Conservation (phyloP, 179 eudicot species). For the Nepenthes alata region DNA sequence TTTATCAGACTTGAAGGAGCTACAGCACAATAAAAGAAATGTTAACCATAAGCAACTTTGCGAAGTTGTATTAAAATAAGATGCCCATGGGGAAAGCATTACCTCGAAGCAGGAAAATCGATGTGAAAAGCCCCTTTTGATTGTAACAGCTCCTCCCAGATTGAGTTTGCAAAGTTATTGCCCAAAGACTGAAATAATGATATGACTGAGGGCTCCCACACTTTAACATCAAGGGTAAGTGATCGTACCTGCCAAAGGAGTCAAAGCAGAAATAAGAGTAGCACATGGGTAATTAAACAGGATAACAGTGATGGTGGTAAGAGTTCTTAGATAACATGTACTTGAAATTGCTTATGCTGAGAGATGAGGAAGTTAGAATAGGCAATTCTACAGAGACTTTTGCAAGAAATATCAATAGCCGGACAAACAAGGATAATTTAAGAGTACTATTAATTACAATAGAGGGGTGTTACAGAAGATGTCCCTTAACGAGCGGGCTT, state of each 20-base stretch:
- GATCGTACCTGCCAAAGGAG: slow-evolving; percentile 61
- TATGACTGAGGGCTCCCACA: slow-evolving; percentile 94
- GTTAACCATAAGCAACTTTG: slow-evolving; percentile 6
- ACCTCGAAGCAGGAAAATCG: slow-evolving; percentile 63
- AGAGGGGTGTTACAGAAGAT: too few species aligned
- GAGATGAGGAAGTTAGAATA: too few species aligned
- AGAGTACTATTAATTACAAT: too few species aligned
- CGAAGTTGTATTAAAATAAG: background rate
- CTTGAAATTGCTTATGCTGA: too few species aligned
- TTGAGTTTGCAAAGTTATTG: slow-evolving; percentile 72
- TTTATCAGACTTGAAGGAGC: slow-evolving; percentile 58
- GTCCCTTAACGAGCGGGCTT: too few species aligned
- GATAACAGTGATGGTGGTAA: too few species aligned
- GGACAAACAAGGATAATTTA: too few species aligned
- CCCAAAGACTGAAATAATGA: slow-evolving; percentile 88
- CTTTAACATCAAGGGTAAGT: slow-evolving; percentile 91
- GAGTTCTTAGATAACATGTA: too few species aligned
- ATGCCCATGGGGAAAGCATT: slow-evolving; percentile 5
- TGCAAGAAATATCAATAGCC: too few species aligned
- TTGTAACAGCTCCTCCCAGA: slow-evolving; percentile 89
- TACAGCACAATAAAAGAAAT: slow-evolving; percentile 25
- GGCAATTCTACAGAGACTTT: too few species aligned
- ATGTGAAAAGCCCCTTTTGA: slow-evolving; percentile 66
- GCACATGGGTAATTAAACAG: background rate
- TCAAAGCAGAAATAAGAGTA: slow-evolving; percentile 4